Base-by-base conservation (phyloP, 2,329 filamentous ascomycete genomes). In the Conoideocrella luteorostrata region DNA sequence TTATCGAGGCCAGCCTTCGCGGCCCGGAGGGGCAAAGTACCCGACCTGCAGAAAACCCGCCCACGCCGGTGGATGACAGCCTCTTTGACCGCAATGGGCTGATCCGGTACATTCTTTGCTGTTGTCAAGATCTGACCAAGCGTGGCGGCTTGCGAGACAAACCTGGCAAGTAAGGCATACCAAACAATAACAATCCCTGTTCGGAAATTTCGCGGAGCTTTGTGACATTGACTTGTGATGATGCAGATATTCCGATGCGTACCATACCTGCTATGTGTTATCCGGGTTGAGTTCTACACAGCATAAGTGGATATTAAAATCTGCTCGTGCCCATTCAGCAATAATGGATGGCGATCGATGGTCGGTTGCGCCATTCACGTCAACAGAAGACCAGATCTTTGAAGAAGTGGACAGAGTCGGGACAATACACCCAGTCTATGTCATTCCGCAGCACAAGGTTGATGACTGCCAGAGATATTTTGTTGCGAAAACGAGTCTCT, bases 181-280 rank as follows among this genome's bases (percentile, higher is more conserved):
- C 44, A 37, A 30, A 11, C 9, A 21, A 33, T 9, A 17, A 21
- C 10, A 18, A 39, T 10, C 13, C 11, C 13, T 30, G 13, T 5
- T 29, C 17, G 15, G 5, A 30, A 7, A 21, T 12, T n/a, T 17
- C 13, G 15, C n/a, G 20, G 15, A 21, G 4, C 4, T 24, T 9
- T 10, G 7, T 24, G 4, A 32, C 20, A 24, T 42, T 49, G 39
- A 49, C 42, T 18, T 30, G 18, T 28, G 13, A 39, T n/a, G 30
- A 15, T 9, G 33, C 48, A 89, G 86, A 56, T 73, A 74, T 48
- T 82, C 89, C 4, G 91, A 97, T 67, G 83, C 85, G 39, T 96
- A 97, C 58, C 91, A 97, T 66, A 88, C 88, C 35, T 93, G 87
- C 68, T 97, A 97, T 67, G 88, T 90, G 23, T 76, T 97, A 17